Conservation (phyloP, 768 basidiomycete genomes). For the Hemileccinum rubropunctum region DNA sequence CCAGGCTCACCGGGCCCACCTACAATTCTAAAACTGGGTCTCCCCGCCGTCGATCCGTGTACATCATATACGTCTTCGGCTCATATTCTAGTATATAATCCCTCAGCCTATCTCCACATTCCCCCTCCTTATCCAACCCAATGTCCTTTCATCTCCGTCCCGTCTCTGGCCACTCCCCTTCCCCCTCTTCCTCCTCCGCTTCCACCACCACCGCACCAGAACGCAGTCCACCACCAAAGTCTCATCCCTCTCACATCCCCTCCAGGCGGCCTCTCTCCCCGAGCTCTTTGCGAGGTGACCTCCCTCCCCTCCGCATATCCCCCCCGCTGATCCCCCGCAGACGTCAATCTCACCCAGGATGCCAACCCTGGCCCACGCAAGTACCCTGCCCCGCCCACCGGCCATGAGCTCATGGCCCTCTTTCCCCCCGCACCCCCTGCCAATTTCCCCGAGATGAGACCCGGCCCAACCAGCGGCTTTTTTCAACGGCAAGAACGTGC, state of each 20-base stretch:
- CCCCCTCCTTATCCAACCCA: constrained; percentile 36
- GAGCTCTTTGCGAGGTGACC: constrained; percentile 55
- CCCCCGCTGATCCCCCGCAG: constrained; percentile 34
- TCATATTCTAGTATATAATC: constrained; percentile 20
- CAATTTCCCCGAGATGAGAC: constrained; percentile 50
- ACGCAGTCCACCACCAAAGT: constrained; percentile 36
- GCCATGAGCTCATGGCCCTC: constrained; percentile 83
- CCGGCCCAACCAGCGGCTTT: constrained; percentile 67
- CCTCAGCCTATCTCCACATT: constrained; percentile 13
- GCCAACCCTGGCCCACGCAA: constrained; percentile 50
- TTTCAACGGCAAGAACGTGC: constrained; percentile 77
- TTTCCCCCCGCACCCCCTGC: constrained; percentile 71
- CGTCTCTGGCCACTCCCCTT: constrained; percentile 45
- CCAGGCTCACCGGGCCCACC: too few relatives aligned
- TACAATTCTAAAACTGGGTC: too few relatives aligned
- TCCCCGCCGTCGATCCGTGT: background rate
- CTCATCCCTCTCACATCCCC: constrained; percentile 26
- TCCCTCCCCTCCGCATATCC: background rate
- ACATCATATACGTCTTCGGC: background rate
- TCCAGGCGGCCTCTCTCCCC: constrained; percentile 62
- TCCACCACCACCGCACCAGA: constrained; percentile 46
- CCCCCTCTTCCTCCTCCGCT: constrained; percentile 51
- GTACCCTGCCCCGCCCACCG: constrained; percentile 74
- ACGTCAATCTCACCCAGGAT: constrained; percentile 61
- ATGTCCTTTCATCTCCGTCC: constrained; percentile 58